These are phyloP conservation scores for Tolypocladium cylindrosporum DNA, from an alignment of 2,329 filamentous ascomycete species.

Conservation along the genomic window DNA sequence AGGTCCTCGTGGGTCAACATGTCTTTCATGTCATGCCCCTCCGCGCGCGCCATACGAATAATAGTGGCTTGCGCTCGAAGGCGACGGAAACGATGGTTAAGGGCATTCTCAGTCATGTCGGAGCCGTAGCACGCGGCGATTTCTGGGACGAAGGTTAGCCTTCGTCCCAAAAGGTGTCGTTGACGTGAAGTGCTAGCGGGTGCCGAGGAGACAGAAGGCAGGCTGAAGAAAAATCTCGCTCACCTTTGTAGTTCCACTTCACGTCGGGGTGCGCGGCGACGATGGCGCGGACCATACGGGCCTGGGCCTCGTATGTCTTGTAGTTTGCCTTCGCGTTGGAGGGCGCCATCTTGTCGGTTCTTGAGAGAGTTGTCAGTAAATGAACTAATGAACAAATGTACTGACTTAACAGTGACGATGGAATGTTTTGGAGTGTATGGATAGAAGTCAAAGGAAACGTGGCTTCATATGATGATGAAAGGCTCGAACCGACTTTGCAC, in stretches of 20 bases:
- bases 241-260: conserved; percentile 54
- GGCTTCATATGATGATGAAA: background rate
- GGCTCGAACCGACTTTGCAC: background rate
- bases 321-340: conserved; percentile 39
- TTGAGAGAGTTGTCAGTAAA: background rate
- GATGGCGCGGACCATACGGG: conserved; percentile 50
- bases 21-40: conserved; percentile 31
- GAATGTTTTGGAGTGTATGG: background rate
- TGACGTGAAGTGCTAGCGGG: background rate
- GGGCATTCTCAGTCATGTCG: conserved; percentile 34
- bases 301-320: conserved; percentile 48
- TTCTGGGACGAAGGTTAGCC: conserved; percentile 29
- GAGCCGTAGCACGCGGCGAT: conserved; percentile 37
- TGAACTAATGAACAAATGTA: background rate
- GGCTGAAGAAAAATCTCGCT: conserved; percentile 15
- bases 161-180: conserved; percentile 12
- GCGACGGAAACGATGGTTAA: conserved; percentile 43
- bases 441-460: background rate
- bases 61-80: conserved; percentile 31
- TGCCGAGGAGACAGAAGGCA: background rate
- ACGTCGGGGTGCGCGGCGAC: conserved; percentile 44
- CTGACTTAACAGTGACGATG: background rate
- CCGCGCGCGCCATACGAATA: conserved; percentile 23
- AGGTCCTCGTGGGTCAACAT: conserved; percentile 25
- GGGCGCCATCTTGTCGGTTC: conserved; percentile 30